Evolutionary conservation across 192 early-diverging fungal species (phyloP), one percentile per base, ranked within the genome.

Genomic region (Coemansia furcata): DNA sequence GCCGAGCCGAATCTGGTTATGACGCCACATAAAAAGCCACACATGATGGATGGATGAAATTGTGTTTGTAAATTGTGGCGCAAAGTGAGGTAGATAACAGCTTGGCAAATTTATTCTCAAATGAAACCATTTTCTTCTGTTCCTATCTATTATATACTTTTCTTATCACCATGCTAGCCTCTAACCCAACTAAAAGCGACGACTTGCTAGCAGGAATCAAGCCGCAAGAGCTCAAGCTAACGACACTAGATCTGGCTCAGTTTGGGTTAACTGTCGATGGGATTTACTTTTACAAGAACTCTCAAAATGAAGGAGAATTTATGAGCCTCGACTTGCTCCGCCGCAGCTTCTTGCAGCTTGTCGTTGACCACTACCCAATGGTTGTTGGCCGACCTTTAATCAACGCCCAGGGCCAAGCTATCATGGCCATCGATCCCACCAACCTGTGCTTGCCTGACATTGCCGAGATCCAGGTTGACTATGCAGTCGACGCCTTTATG

Each of bases 361-460:
- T 65, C 11, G 80, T 71, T n/a, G 71, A 82, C 43, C 62, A 82
- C 62, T 82, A 82, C 23, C 80, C 80, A 0, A 60, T 82, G 14
- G 19, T 82, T 17, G 63, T 71, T 23, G 80, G 74, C 0, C 74
- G 72, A 0, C 80, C 75, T 3, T 43, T 54, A 6, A 44, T 82
- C 21, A 71, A 60, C 35, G 50, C 36, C 19, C 42, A 63, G 9
- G 75, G 75, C 9, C 73, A 74, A 40, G 74, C 62, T 5, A 66
- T 74, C 21, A 63, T 82, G 9, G 21, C 33, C 0, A 65, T 82
- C 1, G 71, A 77, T 21, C 80, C 80, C 0, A 36, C 29, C 26
- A 71, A 77, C 68, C 46, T 74, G 58, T 67, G 67, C 60, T 35
- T 82, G 68, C 80, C 75, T 0, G 70, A 76, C 50, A 40, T 82